Evolutionary conservation across 163 green algal species (phyloP).

Genomic region (Prototheca wickerhamii): DNA sequence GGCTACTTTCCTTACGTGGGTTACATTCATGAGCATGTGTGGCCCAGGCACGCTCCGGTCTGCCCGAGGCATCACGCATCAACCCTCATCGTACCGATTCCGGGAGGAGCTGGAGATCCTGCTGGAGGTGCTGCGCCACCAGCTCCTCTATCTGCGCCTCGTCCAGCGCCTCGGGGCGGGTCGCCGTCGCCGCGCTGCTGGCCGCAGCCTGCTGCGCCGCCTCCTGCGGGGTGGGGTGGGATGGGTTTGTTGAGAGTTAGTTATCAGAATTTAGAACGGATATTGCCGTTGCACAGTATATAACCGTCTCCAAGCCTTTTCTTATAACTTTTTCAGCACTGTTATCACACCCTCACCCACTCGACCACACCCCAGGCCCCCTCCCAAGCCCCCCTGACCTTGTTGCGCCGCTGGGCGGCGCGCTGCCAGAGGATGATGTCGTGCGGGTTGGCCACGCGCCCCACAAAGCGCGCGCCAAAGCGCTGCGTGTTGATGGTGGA

Average conservation of each 20-base stretch:
- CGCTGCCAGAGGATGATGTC: conserved; percentile 95
- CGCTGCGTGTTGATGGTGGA: conserved; percentile 89
- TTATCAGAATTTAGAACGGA: too few relatives aligned
- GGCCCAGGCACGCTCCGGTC: too few relatives aligned
- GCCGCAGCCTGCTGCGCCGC: background rate
- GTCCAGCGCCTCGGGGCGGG: conserved; percentile 63
- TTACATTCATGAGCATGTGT: too few relatives aligned
- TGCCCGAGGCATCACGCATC: background rate
- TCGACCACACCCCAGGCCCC: conserved; percentile 7
- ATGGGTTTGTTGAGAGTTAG: too few relatives aligned
- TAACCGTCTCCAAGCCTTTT: too few relatives aligned
- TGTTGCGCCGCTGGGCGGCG: conserved; percentile 17
- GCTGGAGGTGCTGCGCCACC: conserved; percentile 36
- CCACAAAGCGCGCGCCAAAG: conserved; percentile 91
- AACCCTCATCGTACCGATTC: conserved; percentile 23
- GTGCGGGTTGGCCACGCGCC: conserved; percentile 90
- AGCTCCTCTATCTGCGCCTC: conserved; percentile 58
- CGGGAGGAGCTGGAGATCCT: conserved; percentile 55
- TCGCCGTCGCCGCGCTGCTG: background rate
- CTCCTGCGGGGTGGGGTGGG: too few relatives aligned
- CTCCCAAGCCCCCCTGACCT: conserved; percentile 7
- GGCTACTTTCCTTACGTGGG: too few relatives aligned
- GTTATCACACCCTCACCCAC: conserved; percentile 14
- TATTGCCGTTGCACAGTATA: too few relatives aligned
- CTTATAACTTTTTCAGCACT: background rate